phyloP scores from a whole-genome alignment of 805 yeast genomes.

The Metschnikowia kunwiensis region DNA sequence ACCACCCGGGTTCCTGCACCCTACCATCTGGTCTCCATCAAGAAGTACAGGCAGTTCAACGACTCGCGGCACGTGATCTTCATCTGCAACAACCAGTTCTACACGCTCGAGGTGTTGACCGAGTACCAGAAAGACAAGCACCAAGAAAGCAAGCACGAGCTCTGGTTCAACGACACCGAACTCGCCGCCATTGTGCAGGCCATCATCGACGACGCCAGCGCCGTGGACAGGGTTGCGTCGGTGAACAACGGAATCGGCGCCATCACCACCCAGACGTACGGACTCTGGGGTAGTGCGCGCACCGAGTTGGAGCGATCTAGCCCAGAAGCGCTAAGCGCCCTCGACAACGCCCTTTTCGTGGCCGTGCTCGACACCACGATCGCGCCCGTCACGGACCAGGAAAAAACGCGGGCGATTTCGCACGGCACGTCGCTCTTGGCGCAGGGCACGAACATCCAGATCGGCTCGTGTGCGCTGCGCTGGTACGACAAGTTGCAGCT shows the following conservation, averaged over 20 bases:
- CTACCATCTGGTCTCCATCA: slow-evolving; percentile 37
- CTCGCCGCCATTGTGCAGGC: slow-evolving; percentile 42
- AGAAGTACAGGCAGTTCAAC: slow-evolving; percentile 26
- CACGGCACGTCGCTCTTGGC: slow-evolving; percentile 51
- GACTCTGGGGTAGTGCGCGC: slow-evolving; percentile 48
- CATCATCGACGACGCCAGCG: slow-evolving; percentile 39
- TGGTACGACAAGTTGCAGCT: slow-evolving; percentile 60
- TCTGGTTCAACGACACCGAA: slow-evolving; percentile 55
- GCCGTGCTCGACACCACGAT: slow-evolving; percentile 47
- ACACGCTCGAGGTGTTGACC: slow-evolving; percentile 47
- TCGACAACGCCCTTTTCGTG: slow-evolving; percentile 52
- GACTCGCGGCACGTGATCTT: slow-evolving; percentile 50
- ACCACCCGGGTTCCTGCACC: slow-evolving; percentile 52
- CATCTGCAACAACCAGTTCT: slow-evolving; percentile 49
- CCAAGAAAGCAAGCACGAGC: slow-evolving; percentile 27
- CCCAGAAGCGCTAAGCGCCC: slow-evolving; percentile 29
- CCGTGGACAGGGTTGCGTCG: slow-evolving; percentile 34
- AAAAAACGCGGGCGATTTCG: slow-evolving; percentile 46
- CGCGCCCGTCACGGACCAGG: slow-evolving; percentile 45
- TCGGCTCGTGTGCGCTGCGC: slow-evolving; percentile 56
- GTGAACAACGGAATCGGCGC: slow-evolving; percentile 50
- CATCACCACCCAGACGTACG: slow-evolving; percentile 51
- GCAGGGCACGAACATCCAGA: slow-evolving; percentile 44
- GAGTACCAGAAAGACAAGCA: slow-evolving; percentile 19
- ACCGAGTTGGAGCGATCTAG: slow-evolving; percentile 40